Base-by-base conservation (phyloP, 164 flowering plant species). In the Kalanchoe fedtschenkoi region DNA sequence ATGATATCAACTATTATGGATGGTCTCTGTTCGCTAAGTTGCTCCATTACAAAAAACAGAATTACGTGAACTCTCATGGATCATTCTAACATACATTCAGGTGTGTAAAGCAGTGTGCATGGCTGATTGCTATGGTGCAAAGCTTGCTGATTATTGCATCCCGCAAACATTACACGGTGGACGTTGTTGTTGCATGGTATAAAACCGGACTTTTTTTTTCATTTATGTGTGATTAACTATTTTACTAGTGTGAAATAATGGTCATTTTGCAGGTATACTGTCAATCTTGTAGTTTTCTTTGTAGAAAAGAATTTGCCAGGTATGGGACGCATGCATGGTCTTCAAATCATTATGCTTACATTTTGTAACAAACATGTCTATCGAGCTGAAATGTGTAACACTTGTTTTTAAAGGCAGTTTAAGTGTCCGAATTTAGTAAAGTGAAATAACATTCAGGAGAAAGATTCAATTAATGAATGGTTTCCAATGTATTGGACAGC, bases 111-210 rank as follows among this genome's bases (percentile, higher is more conserved):
- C 89, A 82, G 47, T 70, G 79, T 70, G 89, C 86, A 21, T 93
- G 99, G 99, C 64, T 85, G 42, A 64, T 81, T 65, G 93, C 82
- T 29, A 75, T 85, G 64, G 60, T 68, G 46, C 91, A 85, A 72
- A 91, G 99, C 80, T 68, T 90, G 24, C 70, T 93, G 76, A 90
- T 93, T 69, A 51, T 93, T 57, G 97, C 99, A 60, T 90, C 97
- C 22, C 90, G 93, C 64, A 93, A 88, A 68, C 99, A 91, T 72
- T 93, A 91, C 76, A 70, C 78, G 14, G 81, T 77, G 55, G 78
- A 77, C 34, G 68, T 75, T 54, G 76, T 77, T 42, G 78, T 77
- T 53, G 81, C 81, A 57, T 77, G 81, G 78, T 70, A 68, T 60
- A 51, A 35, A 5, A 21, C 28, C 37, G 4, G 1, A 5, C 55